A percentile compares a stretch with the other conserved stretches of the same genome.
These are phyloP conservation scores for Calocybe gangraenosa DNA, from an alignment of 768 basidiomycete genomes.

Conservation along the genomic window DNA sequence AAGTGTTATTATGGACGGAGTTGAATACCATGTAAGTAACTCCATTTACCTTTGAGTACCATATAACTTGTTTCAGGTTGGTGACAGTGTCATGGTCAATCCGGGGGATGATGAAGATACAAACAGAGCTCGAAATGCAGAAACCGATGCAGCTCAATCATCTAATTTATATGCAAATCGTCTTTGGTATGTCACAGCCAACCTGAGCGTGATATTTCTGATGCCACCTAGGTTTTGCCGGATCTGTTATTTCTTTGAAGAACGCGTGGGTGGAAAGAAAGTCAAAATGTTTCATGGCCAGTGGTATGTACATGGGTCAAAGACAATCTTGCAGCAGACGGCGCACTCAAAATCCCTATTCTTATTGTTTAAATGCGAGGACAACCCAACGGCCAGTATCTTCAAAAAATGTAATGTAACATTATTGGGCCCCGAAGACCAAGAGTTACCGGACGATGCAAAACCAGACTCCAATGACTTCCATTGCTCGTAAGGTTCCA, in stretches of 20 bases:
- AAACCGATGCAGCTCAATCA: conserved; percentile 37
- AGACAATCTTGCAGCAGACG: conserved; percentile 62
- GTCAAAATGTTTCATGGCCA: conserved; percentile 64
- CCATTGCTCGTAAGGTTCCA: conserved; percentile 59
- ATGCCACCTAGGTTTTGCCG: conserved; percentile 56
- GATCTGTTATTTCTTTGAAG: conserved; percentile 62
- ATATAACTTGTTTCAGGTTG: conserved; percentile 39
- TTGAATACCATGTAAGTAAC: conserved; percentile 45
- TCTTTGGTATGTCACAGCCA: conserved; percentile 47
- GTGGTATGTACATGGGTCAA: conserved; percentile 65
- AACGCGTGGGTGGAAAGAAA: conserved; percentile 16
- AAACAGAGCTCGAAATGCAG: conserved; percentile 36
- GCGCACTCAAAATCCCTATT: conserved; percentile 61
- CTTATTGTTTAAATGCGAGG: conserved; percentile 51
- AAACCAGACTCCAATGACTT: conserved; percentile 42
- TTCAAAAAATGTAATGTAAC: conserved; percentile 53
- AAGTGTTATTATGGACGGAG: conserved; percentile 53
- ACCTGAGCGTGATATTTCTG: neutral
- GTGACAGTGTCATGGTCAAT: conserved; percentile 61
- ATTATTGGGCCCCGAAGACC: conserved; percentile 34
- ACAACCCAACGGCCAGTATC: conserved; percentile 52
- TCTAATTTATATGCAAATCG: conserved; percentile 52
- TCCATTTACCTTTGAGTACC: neutral
- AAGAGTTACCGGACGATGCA: conserved; percentile 44
- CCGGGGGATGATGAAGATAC: conserved; percentile 48